Conservation (phyloP, 1,284 basidiomycete species). For the Moesziomyces sp. region DNA sequence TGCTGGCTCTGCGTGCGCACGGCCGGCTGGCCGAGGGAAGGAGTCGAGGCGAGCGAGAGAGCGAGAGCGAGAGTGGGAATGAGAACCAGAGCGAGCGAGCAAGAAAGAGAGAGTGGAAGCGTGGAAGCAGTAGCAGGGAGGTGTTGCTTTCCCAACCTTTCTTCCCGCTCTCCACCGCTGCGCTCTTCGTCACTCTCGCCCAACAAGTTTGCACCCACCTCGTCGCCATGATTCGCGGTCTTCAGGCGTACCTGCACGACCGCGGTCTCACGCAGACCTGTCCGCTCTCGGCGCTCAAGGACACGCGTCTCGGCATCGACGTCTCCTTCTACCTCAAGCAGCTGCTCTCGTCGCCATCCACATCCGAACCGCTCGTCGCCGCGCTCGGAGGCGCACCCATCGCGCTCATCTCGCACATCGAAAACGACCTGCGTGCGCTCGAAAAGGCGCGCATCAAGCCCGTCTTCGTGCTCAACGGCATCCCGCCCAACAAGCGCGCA, state of each 20-base stretch:
- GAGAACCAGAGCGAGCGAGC: too few species aligned
- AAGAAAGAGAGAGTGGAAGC: too few species aligned
- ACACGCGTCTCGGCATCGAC: conserved; percentile 96
- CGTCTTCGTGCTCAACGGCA: conserved; percentile 93
- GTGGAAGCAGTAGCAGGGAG: too few species aligned
- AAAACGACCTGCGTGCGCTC: conserved; percentile 86
- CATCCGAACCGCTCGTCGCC: conserved; percentile 87
- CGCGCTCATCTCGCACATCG: conserved; percentile 75
- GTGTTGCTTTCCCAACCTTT: background rate
- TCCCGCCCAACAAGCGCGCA: conserved; percentile 54
- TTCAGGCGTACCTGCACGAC: conserved; percentile 73
- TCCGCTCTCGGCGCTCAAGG: conserved; percentile 83
- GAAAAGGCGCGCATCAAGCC: conserved; percentile 94
- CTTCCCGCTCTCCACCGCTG: background rate
- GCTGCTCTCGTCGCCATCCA: conserved; percentile 79
- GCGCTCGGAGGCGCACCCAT: conserved; percentile 93
- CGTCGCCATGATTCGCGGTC: conserved; percentile 40
- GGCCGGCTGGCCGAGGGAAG: too few species aligned
- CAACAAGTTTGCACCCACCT: too few species aligned
- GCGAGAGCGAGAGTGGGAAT: too few species aligned
- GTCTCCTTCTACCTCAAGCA: conserved; percentile 87
- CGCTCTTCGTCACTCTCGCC: background rate
- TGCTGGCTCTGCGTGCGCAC: too few species aligned
- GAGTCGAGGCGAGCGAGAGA: too few species aligned
- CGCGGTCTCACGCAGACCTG: conserved; percentile 86